These are phyloP conservation scores for Borealophlyctis nickersoniae DNA, from an alignment of 192 early-diverging fungal genomes.

Conservation along the genomic window DNA sequence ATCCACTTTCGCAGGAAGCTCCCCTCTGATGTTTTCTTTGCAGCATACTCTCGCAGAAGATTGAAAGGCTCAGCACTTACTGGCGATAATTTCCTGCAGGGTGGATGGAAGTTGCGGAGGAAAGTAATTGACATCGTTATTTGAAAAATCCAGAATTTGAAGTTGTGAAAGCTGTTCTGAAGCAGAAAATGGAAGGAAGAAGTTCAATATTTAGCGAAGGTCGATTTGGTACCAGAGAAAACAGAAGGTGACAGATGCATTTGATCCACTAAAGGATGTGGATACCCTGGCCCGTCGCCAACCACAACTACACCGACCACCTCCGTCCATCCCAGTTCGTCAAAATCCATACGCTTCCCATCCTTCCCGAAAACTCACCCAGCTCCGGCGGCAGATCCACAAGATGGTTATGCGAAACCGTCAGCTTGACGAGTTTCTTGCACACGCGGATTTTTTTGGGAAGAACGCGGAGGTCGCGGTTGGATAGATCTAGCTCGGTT, in stretches of 20 bases:
- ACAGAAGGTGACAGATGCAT: no score
- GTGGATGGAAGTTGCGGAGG: constrained; percentile 35
- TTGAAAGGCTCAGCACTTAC: constrained; percentile 25
- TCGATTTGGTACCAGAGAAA: no score
- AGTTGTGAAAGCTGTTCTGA: constrained; percentile 17
- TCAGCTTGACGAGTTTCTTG: constrained; percentile 27
- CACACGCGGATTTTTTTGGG: constrained; percentile 32
- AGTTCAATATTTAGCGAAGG: no score
- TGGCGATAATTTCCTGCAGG: constrained; percentile 37
- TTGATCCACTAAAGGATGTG: no score
- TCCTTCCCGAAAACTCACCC: constrained; percentile 5
- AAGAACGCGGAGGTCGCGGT: constrained; percentile 30
- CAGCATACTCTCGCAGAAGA: no score
- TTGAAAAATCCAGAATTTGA: constrained; percentile 34
- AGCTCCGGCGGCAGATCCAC: constrained; percentile 38
- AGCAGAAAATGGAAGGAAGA: not conserved
- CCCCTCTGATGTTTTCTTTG: no score
- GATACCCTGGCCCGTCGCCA: no score
- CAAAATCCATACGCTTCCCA: not conserved
- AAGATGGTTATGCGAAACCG: constrained; percentile 31
- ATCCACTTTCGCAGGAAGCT: no score
- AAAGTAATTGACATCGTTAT: constrained; percentile 49
- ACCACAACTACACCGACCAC: no score
- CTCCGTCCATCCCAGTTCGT: no score
- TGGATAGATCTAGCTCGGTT: constrained; percentile 38